Conservation (phyloP, 2,329 filamentous ascomycete species). For the Cadophora malorum region DNA sequence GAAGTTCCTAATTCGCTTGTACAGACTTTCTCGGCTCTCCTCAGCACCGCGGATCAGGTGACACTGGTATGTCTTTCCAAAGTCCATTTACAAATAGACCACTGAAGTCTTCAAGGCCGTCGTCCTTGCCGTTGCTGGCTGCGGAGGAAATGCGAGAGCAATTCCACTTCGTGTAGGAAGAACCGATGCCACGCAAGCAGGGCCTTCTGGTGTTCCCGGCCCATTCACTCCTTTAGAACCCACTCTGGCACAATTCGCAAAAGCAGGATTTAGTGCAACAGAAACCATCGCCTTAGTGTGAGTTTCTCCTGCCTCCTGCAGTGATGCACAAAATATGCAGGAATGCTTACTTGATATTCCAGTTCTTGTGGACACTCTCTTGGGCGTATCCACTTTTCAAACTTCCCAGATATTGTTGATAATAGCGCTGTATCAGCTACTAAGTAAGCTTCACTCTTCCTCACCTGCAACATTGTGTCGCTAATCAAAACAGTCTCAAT, state of each 20-base stretch:
- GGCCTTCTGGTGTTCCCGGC: conserved; percentile 31
- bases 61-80: conserved; percentile 19
- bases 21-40: conserved; percentile 21
- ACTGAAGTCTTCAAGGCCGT: conserved; percentile 23
- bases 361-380: conserved; percentile 37
- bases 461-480: not conserved
- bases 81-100: not conserved
- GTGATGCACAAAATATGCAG: not conserved
- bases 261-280: conserved; percentile 26
- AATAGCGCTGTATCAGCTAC: conserved; percentile 11
- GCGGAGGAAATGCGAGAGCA: conserved; percentile 22
- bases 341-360: too few species aligned
- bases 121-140: conserved; percentile 17
- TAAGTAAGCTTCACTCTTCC: conserved; percentile 4
- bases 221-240: conserved; percentile 24
- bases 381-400: conserved; percentile 30
- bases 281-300: conserved; percentile 30
- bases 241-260: conserved; percentile 24
- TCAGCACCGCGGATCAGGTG: conserved; percentile 29
- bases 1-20: not conserved
- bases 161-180: conserved; percentile 29
- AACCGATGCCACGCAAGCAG: conserved; percentile 28
- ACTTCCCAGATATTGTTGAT: conserved; percentile 32
- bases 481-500: conserved; percentile 20
- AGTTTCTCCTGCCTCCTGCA: not conserved